A percentile compares a stretch with the other conserved stretches of the same genome.
phyloP scores from a whole-genome alignment of 2,329 filamentous ascomycete genomes.

The Iodosphaeria phyllophila region DNA sequence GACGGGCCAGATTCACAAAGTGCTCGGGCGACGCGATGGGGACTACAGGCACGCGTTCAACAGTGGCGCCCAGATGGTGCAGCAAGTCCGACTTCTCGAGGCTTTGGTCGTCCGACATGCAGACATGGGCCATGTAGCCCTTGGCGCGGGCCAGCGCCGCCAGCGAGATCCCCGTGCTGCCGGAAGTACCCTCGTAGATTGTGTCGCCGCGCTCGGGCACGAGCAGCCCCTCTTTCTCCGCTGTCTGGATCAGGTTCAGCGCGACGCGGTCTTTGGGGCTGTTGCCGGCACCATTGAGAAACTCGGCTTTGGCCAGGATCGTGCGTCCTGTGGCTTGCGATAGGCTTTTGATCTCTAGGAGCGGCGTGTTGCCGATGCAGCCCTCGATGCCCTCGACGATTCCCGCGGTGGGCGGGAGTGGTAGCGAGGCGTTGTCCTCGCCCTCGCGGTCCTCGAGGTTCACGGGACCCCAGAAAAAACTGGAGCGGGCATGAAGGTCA shows the following conservation, averaged over 20 bases:
- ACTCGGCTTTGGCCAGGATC: constrained; percentile 89
- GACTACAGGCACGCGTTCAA: constrained; percentile 77
- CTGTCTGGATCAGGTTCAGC: constrained; percentile 68
- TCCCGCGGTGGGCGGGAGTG: constrained; percentile 8
- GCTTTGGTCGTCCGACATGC: constrained; percentile 88
- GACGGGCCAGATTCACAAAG: constrained; percentile 81
- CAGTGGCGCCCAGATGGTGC: constrained; percentile 74
- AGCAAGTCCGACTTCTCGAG: constrained; percentile 80
- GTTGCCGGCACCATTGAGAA: constrained; percentile 84
- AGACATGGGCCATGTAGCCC: constrained; percentile 88
- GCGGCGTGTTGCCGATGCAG: constrained; percentile 82
- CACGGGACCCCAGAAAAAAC: constrained; percentile 29
- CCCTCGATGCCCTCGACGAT: constrained; percentile 72
- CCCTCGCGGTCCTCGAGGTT: constrained; percentile 36
- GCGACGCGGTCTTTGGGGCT: constrained; percentile 93
- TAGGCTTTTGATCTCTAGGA: constrained; percentile 71
- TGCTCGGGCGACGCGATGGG: constrained; percentile 87
- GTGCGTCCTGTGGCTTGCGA: constrained; percentile 74
- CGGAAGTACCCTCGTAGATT: constrained; percentile 94
- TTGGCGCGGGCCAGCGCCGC: constrained; percentile 73
- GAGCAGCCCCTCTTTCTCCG: constrained; percentile 61
- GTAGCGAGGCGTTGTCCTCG: constrained; percentile 8
- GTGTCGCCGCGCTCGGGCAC: constrained; percentile 71
- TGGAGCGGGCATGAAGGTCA: no score
- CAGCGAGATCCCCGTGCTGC: constrained; percentile 88